Evolutionary conservation across 1,139 yeast species (phyloP).

Genomic region (Meyerozyma guilliermondii): DNA sequence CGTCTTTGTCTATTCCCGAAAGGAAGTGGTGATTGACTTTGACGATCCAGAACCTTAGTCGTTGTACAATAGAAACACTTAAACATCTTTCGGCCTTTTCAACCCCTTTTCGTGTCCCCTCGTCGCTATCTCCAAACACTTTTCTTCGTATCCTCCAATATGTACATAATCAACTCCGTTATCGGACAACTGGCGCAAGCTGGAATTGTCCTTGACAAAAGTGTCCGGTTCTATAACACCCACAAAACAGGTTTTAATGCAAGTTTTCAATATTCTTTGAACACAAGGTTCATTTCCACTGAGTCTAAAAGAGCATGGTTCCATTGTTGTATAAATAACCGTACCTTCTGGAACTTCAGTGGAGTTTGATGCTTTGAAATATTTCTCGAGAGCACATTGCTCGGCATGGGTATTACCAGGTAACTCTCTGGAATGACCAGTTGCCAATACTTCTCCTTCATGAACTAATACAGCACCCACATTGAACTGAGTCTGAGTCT

Average conservation of each 20-base stretch:
- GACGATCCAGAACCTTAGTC: constrained; percentile 5
- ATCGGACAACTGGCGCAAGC: constrained; percentile 47
- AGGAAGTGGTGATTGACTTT: constrained; percentile 40
- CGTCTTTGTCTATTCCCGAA: constrained; percentile 54
- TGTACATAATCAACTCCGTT: constrained; percentile 69
- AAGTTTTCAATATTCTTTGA: constrained; percentile 60
- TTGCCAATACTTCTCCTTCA: constrained; percentile 59
- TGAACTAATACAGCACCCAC: constrained; percentile 88
- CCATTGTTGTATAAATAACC: constrained; percentile 93
- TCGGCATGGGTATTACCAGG: constrained; percentile 98
- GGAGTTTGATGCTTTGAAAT: constrained; percentile 34
- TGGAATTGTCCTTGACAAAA: constrained; percentile 75
- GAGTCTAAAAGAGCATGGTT: constrained; percentile 85
- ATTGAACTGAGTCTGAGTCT: constrained; percentile 81
- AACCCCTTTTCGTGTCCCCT: constrained; percentile 57
- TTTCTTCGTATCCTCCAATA: constrained; percentile 80
- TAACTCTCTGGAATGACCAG: constrained; percentile 87
- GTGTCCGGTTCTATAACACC: constrained; percentile 91
- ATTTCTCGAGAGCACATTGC: constrained; percentile 86
- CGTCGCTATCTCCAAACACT: constrained; percentile 66
- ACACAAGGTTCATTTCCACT: constrained; percentile 92
- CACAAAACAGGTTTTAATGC: constrained; percentile 73
- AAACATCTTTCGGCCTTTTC: not conserved
- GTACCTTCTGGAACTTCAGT: constrained; percentile 66
- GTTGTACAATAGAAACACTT: too few species aligned